Evolutionary conservation across 2,329 filamentous ascomycete genomes (phyloP).

Genomic region (Botrytis galanthina): DNA sequence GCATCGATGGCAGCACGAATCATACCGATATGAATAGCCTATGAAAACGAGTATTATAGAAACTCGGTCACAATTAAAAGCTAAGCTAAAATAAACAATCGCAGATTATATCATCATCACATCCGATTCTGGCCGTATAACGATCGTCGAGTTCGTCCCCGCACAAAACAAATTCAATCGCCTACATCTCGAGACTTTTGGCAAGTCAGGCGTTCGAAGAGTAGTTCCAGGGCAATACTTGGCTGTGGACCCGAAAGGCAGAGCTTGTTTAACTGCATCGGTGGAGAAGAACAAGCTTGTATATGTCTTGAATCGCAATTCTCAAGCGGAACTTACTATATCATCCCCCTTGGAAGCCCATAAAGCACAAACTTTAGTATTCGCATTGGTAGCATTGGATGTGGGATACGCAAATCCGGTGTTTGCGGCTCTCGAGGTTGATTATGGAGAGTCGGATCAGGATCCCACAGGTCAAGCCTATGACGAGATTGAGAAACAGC

Average conservation of each 20-base stretch:
- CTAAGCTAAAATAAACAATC: conserved; percentile 32
- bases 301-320: conserved; percentile 94
- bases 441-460: conserved; percentile 88
- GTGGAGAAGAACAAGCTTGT: conserved; percentile 99
- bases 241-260: conserved; percentile 90
- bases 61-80: conserved; percentile 24
- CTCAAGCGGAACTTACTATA: conserved; percentile 91
- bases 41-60: conserved; percentile 24
- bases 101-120: conserved; percentile 94
- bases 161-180: conserved; percentile 83
- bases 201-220: conserved; percentile 90
- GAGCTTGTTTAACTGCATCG: conserved; percentile 90
- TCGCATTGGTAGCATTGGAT: conserved; percentile 83
- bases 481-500: conserved; percentile 78
- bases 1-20: conserved; percentile 53
- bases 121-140: conserved; percentile 92
- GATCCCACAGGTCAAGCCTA: conserved; percentile 83
- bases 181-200: conserved; percentile 94
- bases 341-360: conserved; percentile 96
- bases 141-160: conserved; percentile 87
- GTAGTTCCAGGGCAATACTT: conserved; percentile 96
- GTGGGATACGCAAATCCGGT: conserved; percentile 97
- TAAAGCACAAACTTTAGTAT: conserved; percentile 85
- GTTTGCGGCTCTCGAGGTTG: conserved; percentile 90
- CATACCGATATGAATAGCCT: conserved; percentile 36